Percentiles rank a stretch among this genome's conserved stretches.
These are phyloP conservation scores for Bolboschoenoplectus hybrid DNA, from an alignment of 202 grass and related monocot genomes.

Conservation along the genomic window DNA sequence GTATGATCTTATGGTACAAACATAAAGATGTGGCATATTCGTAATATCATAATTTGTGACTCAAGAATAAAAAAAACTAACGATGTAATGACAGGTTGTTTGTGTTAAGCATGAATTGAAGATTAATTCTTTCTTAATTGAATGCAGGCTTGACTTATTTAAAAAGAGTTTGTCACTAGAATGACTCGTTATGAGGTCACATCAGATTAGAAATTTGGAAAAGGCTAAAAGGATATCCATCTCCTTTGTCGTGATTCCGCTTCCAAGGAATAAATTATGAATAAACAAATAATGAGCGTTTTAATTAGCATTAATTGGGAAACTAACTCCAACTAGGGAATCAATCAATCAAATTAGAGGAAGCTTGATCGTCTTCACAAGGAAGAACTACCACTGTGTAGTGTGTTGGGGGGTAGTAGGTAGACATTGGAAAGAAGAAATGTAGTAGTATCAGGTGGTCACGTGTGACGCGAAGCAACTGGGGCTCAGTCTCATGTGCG, in stretches of 20 bases:
- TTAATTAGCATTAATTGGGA: not conserved
- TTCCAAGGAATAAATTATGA: not conserved
- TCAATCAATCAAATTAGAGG: not conserved
- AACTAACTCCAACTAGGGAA: not conserved
- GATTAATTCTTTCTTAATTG: not conserved
- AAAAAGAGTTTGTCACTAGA: too few species aligned
- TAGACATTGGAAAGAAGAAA: not conserved
- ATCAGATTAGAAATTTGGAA: not conserved
- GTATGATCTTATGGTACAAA: too few species aligned
- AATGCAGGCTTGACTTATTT: not conserved
- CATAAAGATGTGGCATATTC: not conserved
- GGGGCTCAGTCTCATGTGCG: constrained; percentile 10
- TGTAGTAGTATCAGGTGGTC: not conserved
- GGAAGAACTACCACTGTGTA: not conserved
- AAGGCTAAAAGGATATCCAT: not conserved
- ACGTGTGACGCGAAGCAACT: constrained; percentile 1
- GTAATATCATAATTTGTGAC: not conserved
- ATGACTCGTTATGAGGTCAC: not conserved
- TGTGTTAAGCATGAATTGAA: not conserved
- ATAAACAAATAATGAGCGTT: not conserved
- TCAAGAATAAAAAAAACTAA: not conserved
- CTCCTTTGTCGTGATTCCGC: not conserved
- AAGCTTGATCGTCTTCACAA: not conserved
- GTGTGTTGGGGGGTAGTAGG: not conserved
- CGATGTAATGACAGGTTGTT: not conserved